These are phyloP conservation scores for Rhodotorula graminis DNA, from an alignment of 768 basidiomycete genomes.

Conservation along the genomic window DNA sequence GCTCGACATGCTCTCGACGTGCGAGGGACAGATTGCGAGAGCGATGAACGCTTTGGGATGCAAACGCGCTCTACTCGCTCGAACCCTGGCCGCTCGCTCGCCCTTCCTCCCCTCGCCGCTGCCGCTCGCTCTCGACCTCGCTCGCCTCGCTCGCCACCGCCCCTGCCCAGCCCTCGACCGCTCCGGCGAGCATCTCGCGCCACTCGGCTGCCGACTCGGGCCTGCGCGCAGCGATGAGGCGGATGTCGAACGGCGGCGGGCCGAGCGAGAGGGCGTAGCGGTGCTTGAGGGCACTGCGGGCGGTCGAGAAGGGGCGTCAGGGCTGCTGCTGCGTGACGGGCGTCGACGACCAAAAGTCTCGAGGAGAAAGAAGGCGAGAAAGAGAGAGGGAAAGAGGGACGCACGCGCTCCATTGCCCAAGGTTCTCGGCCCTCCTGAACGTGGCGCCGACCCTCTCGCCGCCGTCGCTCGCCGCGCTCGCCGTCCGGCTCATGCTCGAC, in stretches of 20 bases:
- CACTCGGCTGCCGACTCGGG: constrained; percentile 59
- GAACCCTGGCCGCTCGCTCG: too few relatives aligned
- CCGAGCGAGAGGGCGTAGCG: constrained; percentile 69
- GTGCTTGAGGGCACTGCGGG: constrained; percentile 64
- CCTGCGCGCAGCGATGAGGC: constrained; percentile 60
- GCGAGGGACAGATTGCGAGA: too few relatives aligned
- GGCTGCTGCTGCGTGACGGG: background rate
- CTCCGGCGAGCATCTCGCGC: constrained; percentile 69
- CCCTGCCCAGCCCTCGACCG: constrained; percentile 62
- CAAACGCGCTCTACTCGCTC: too few relatives aligned
- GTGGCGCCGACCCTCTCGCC: constrained; percentile 64
- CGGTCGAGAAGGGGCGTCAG: background rate
- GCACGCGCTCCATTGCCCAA: constrained; percentile 78
- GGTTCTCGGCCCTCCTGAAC: constrained; percentile 77
- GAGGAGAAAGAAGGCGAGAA: too few relatives aligned
- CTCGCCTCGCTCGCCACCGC: constrained; percentile 64
- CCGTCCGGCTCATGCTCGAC: background rate
- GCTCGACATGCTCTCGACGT: too few relatives aligned
- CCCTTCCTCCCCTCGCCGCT: too few relatives aligned
- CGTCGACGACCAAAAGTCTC: background rate
- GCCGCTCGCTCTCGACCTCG: constrained; percentile 11
- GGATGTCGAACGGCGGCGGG: constrained; percentile 66
- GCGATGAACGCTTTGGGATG: too few relatives aligned
- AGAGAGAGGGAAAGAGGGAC: constrained; percentile 44
- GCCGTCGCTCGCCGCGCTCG: constrained; percentile 46